Base-by-base conservation (phyloP, 2,329 filamentous ascomycete species). In the Cladosporium sp. region DNA sequence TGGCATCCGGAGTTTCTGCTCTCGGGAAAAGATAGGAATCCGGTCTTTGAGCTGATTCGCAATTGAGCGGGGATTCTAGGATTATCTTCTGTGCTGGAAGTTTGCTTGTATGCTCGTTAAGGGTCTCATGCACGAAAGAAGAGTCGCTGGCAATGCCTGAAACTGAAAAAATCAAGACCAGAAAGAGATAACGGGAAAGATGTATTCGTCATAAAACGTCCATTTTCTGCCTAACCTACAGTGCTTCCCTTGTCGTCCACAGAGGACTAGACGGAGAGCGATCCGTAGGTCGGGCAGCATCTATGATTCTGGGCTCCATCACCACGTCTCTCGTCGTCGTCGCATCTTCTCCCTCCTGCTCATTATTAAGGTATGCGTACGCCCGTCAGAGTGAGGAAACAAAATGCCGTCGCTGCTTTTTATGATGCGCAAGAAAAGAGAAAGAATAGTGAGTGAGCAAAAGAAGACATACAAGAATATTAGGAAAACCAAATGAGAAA, bases 401-500 rank as follows among this genome's bases (percentile, higher is more conserved):
- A 45, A 25, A 12, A 45, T 45, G 42, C 42, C 42, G 42, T 45
- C 47, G 47, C 47, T 32, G 19, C 34, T 50, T 49, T 45, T 50
- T 50, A 22, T 42, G 32, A 24, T 50, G 32, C 47, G 34, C 32
- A 50, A 50, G 32, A 20, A 22, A 19, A 4, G 20, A 19, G 19
- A 45, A 34, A 24, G 10, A 20, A 24, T 20, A 50, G 12, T 20
- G 25, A 37, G 20, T 17, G 28, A 45, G 22, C 42, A 45, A 9
- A 44, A 44, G 28, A 37, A 13, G 32, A 50, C 28, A 50, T 50
- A 50, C 47, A 50, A 50, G 47, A 50, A 45, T 45, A 15, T 45
- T 25, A 45, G 13, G 42, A 45, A n/a, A 45, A n/a, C 10, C 22
- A 80, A 10, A 73, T 88, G 65, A 97, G 97, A 77, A 83, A 28